These are phyloP conservation scores for Wickerhamiella dianesei DNA, from an alignment of 805 yeast species.

Conservation along the genomic window DNA sequence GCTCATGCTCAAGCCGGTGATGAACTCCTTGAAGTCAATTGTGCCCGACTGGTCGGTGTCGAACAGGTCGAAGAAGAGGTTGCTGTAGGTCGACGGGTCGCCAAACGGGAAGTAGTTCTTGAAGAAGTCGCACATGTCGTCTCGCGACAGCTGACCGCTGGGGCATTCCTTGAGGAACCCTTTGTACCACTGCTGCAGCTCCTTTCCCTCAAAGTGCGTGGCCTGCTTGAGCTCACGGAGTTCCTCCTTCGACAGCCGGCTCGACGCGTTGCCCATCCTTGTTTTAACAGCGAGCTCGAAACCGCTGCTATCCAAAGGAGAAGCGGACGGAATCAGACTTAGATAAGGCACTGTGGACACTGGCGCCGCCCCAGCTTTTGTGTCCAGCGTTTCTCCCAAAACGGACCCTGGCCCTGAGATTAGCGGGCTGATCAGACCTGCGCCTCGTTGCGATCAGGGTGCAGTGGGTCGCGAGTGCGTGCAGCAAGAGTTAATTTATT, in stretches of 20 bases:
- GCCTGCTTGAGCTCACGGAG: constrained; percentile 65
- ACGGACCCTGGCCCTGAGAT: not conserved
- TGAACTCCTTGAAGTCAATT: constrained; percentile 86
- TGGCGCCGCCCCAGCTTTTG: no score
- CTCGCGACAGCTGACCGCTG: constrained; percentile 68
- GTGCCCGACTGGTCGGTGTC: constrained; percentile 69
- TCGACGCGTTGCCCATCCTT: constrained; percentile 94
- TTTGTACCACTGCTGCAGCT: constrained; percentile 96
- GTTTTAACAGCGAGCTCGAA: no score
- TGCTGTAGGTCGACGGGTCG: constrained; percentile 84
- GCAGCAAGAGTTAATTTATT: no score
- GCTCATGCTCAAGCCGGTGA: constrained; percentile 72
- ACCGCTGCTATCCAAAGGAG: no score
- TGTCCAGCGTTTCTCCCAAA: no score
- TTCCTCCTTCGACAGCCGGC: constrained; percentile 85
- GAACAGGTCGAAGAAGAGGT: constrained; percentile 75
- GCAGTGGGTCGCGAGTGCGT: no score
- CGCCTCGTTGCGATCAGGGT: not conserved
- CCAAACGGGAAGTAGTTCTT: constrained; percentile 98
- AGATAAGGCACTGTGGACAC: no score
- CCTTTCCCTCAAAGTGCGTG: constrained; percentile 85
- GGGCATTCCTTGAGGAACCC: constrained; percentile 94
- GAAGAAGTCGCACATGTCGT: constrained; percentile 82
- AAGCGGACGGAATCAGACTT: no score
- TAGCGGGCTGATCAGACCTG: not conserved